Conservation (phyloP, 208 protist species). For the Angomonas deanei region DNA sequence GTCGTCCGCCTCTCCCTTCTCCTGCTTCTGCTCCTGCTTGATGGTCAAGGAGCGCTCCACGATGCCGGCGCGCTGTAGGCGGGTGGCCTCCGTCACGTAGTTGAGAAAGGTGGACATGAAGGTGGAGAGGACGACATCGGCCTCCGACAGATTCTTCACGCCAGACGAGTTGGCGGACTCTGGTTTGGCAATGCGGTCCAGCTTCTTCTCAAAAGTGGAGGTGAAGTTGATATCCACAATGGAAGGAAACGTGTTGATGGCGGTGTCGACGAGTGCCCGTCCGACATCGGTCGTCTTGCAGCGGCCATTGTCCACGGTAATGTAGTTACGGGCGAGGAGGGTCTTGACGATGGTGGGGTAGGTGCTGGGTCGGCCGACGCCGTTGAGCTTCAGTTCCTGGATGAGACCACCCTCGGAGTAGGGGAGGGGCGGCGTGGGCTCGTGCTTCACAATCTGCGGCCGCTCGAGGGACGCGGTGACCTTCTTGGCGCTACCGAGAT, state of each 20-base stretch:
- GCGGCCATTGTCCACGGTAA: slow-evolving; percentile 69
- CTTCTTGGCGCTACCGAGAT: slow-evolving; percentile 7
- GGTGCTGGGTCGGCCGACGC: slow-evolving; percentile 86
- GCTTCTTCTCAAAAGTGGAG: slow-evolving; percentile 79
- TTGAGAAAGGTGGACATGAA: slow-evolving; percentile 83
- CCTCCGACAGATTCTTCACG: slow-evolving; percentile 35
- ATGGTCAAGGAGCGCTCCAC: slow-evolving; percentile 56
- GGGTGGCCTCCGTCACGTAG: slow-evolving; percentile 83
- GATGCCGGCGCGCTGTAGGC: slow-evolving; percentile 54
- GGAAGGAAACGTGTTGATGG: slow-evolving; percentile 76
- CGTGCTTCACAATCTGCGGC: slow-evolving; percentile 49
- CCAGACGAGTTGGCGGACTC: slow-evolving; percentile 11
- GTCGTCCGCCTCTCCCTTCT: slow-evolving; percentile 10
- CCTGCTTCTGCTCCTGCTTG: slow-evolving; percentile 31
- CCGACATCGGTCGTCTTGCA: slow-evolving; percentile 81
- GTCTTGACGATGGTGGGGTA: slow-evolving; percentile 90
- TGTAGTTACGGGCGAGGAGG: slow-evolving; percentile 78
- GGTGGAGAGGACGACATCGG: slow-evolving; percentile 80
- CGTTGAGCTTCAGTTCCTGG: slow-evolving; percentile 83
- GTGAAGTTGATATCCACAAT: slow-evolving; percentile 90
- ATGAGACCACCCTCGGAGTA: slow-evolving; percentile 84
- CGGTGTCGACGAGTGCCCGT: slow-evolving; percentile 60
- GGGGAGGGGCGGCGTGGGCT: slow-evolving; percentile 50
- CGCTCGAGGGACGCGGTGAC: slow-evolving; percentile 12
- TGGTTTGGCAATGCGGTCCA: slow-evolving; percentile 85